A percentile compares a stretch with the other conserved stretches of the same genome.
Conservation (phyloP, 306 rosid genomes). For the Ceratonia siliqua region DNA sequence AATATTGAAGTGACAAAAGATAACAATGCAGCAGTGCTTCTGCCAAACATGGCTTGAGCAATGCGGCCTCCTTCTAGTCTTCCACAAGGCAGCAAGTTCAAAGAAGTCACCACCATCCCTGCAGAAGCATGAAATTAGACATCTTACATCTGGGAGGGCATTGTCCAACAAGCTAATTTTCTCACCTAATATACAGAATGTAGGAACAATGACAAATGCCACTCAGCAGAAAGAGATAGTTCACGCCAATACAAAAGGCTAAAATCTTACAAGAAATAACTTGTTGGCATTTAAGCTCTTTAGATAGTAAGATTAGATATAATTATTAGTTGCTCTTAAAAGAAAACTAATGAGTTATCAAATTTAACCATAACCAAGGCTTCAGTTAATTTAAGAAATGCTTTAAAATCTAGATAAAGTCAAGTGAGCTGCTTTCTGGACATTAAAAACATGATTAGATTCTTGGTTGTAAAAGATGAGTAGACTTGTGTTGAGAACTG, state of each 20-base stretch:
- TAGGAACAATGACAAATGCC: not conserved
- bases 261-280: conserved; percentile 1
- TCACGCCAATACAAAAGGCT: not conserved
- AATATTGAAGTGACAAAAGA: conserved; percentile 74
- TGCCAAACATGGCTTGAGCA: conserved; percentile 89
- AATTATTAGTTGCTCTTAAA: not conserved
- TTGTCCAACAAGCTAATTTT: not conserved
- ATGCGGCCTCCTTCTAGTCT: conserved; percentile 96
- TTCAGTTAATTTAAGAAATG: not conserved
- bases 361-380: not conserved
- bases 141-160: not conserved
- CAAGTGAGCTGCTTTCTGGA: not conserved
- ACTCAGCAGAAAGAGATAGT: not conserved
- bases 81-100: conserved; percentile 88
- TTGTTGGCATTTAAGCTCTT: not conserved
- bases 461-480: not conserved
- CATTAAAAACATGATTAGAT: not conserved
- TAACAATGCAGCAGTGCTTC: conserved; percentile 69
- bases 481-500: no score
- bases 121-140: conserved; percentile 19
- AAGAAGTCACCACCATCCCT: conserved; percentile 97
- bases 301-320: not conserved
- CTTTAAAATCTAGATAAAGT: not conserved
- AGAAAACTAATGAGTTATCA: not conserved
- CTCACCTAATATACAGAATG: not conserved